Evolutionary conservation across 1,284 basidiomycete genomes (phyloP), one percentile per base, ranked within the genome.

Genomic region (Taiwanofungus camphoratus): DNA sequence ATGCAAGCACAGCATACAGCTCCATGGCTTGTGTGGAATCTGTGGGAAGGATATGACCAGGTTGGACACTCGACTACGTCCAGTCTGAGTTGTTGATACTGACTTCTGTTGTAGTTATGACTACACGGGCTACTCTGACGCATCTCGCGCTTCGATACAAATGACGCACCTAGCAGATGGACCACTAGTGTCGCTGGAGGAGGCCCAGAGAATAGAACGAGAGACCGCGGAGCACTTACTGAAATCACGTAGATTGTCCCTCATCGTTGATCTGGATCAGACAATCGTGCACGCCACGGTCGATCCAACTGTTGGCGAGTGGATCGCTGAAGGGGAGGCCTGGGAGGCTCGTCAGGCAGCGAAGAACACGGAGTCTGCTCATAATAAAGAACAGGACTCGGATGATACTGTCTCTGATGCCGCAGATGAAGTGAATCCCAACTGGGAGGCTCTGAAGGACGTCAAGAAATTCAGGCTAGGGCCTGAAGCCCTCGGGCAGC

Each of bases 201-300:
- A 96, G 67, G 94, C 94, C 0, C 80, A 87, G 56, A 79, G 89
- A 18, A 83, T 97, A 50, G 92, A 96, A 58, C 75, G 75, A 23
- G 85, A 92, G 57, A 86, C 85, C 4, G 86, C 89, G 2, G 68
- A 83, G 3, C 79, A 83, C 48, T 79, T 99, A 21, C 74, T 92
- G 52, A 74, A 76, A 39, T 70, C 80, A 12, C 77, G 83, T 45
- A 92, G 87, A 59, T 79, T 99, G 18, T 92, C 91, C 9, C 81
- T 99, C 49, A 97, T 99, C 56, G 95, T 99, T 55, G 95, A 99
- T 69, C 79, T 99, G 31, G 95, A 99, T 68, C 95, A 99, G 65
- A 99, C 95, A 5, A 93, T 99, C 59, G 92, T 99, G 7, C 95
- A 99, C 61, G 95, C 96, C 8, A 98, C 95, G 0, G 95, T 98